Evolutionary conservation across 345 rosid species (phyloP).

Genomic region (Citrus unshiu): DNA sequence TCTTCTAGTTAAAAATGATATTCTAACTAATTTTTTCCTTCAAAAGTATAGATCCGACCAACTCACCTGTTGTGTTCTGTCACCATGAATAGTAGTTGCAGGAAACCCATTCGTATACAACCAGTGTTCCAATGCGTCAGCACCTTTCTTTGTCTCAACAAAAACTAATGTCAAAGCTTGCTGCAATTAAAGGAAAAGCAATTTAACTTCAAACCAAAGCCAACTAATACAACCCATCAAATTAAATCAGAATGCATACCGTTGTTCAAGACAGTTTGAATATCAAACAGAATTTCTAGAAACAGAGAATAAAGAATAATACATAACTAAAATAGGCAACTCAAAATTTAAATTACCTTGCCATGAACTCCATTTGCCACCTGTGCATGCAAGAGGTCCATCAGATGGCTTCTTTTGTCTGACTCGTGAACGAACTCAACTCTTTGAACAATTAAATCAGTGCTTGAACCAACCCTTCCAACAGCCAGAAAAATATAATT

Average conservation of each 20-base stretch:
- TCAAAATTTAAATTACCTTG: constrained; percentile 50
- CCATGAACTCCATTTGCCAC: constrained; percentile 64
- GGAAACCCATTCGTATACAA: constrained; percentile 81
- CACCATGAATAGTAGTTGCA: constrained; percentile 95
- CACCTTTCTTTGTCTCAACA: constrained; percentile 98
- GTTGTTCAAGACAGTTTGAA: not conserved
- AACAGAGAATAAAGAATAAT: not conserved
- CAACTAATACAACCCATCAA: not conserved
- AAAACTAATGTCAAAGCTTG: constrained; percentile 93
- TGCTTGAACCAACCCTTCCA: constrained; percentile 99
- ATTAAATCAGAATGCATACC: not conserved
- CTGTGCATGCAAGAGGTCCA: constrained; percentile 99
- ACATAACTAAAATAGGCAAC: not conserved
- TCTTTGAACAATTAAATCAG: constrained; percentile 93
- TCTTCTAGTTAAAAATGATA: not conserved
- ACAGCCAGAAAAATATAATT: constrained; percentile 89
- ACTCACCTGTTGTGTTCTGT: constrained; percentile 82
- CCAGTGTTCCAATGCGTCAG: constrained; percentile 93
- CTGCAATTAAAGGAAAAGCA: constrained; percentile 44
- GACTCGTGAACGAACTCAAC: constrained; percentile 88
- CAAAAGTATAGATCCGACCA: not conserved
- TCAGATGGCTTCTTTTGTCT: constrained; percentile 98
- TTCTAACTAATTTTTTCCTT: not conserved
- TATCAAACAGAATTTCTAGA: not conserved
- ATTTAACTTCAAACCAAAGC: not conserved